Base-by-base conservation (phyloP, 2,329 filamentous ascomycete genomes). In the Trichoderma sp. region DNA sequence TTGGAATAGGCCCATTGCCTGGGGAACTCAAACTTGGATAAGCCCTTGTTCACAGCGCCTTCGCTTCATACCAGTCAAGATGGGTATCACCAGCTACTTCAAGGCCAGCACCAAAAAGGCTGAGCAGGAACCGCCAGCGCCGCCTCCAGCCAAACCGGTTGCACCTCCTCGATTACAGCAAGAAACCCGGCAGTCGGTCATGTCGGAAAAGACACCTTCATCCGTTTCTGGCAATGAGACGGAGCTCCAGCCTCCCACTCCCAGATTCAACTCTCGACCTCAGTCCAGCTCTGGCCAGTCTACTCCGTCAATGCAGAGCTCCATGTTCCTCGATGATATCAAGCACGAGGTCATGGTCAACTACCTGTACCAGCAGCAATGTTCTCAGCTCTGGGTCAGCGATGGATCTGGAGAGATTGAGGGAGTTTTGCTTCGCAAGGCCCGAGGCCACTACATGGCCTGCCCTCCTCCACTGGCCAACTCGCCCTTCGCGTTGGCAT, bases 301-400 rank as follows among this genome's bases (percentile, higher is more conserved):
- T 17, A 74, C 73, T 5, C 75, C 74, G n/a, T 78, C 77, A 17
- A 78, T 75, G 27, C 78, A 78, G 57, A 87, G 84, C 74, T 87
- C 85, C 45, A 78, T 84, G 67, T 84, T 90, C 69, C 78, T 91
- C 12, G 89, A 92, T 69, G 90, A 92, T 70, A 90, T 92, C 78
- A 92, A 90, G 78, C 89, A 92, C 74, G 91, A 93, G 77, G 89
- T 93, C 69, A 93, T 93, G 90, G 90, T 92, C 69, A 93, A 92
- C 79, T 92, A 92, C 76, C 82, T 94, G 29, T 92, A 92, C 78
- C 91, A 93, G 77, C 90, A 93, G 76, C 90, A 93, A 79, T 92
- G 90, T 74, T 86, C 87, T 13, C 86, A 88, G 70, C 83, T 92
- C 37, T 93, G 91, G 91, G 88, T 93, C 22, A 87, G 87, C 35